These are phyloP conservation scores for Aspergillus steynii DNA, from an alignment of 495 filamentous ascomycete genomes.

Conservation along the genomic window DNA sequence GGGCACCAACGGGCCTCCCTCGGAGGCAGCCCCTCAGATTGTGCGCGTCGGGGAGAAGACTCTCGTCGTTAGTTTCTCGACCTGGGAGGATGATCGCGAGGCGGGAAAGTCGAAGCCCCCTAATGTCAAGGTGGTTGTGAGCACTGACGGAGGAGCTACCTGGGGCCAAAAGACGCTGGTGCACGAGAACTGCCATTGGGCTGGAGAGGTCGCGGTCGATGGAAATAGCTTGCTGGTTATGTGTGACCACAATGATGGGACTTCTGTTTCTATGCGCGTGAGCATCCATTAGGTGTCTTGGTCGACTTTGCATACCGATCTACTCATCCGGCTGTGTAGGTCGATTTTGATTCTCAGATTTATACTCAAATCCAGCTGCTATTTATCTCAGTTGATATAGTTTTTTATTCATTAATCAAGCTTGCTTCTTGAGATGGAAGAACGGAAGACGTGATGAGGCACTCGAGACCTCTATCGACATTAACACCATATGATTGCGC, in stretches of 20 bases:
- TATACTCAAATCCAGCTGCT: no score
- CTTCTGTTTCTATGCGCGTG: not conserved
- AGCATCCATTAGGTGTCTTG: not conserved
- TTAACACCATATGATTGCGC: no score
- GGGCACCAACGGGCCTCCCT: not conserved
- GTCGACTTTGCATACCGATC: no score
- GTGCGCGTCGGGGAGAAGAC: slow-evolving; percentile 8
- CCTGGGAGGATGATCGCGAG: slow-evolving; percentile 6
- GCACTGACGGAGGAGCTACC: slow-evolving; percentile 8
- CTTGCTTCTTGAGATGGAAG: no score
- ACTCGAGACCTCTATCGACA: no score
- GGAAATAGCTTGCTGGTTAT: slow-evolving; percentile 9
- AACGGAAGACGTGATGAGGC: no score
- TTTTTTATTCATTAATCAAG: no score
- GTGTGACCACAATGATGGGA: slow-evolving; percentile 6
- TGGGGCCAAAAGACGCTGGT: slow-evolving; percentile 10
- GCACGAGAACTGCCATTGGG: slow-evolving; percentile 14
- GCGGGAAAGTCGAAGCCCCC: slow-evolving; percentile 1
- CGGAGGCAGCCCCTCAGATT: slow-evolving; percentile 9
- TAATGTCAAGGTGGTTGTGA: slow-evolving; percentile 9
- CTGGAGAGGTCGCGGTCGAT: slow-evolving; percentile 9
- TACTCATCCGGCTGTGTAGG: no score
- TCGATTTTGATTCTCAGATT: no score
- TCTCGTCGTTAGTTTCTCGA: slow-evolving; percentile 12
- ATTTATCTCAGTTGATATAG: no score